Base-by-base conservation (phyloP, 495 filamentous ascomycete species). In the Annulohypoxylon stygium region DNA sequence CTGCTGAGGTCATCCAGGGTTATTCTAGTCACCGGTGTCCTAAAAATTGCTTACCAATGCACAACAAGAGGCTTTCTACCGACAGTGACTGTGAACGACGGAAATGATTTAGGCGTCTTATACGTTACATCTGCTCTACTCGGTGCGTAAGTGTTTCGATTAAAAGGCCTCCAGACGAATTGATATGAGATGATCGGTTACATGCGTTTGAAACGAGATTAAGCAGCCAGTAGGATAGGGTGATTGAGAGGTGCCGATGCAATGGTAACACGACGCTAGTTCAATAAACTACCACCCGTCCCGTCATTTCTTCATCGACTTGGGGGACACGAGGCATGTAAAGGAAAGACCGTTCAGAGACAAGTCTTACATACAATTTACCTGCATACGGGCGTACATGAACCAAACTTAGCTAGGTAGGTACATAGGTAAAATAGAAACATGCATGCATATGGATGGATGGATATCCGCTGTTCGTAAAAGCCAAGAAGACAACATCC, bases 191-290 rank as follows among this genome's bases (percentile, higher is more conserved):
- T 50, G 30, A 20, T 36, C 41, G 43, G 60, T 33, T 64, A 39
- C 47, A 26, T 53, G 47, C 41, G 12, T 58, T 26, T 70, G 60
- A 64, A 47, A 58, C 59, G 47, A 58, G 39, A 69, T 63, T n/a
- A 12, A 23, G 26, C 66, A 62, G 47, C 34, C 26, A 59, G 14
- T 45, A 67, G 23, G 34, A 43, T 6, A 23, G 57, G 2, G 39
- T 23, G 60, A 25, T 23, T 43, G 45, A 23, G 30, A 36, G 41
- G 45, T 37, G 30, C 65, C 37, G 55, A 60, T 18, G 37, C 9
- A 60, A 60, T 23, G 45, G 57, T 68, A 54, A 20, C 47, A 68
- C 65, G 25, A 30, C 65, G 51, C 61, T 68, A 61, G 65, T 34
- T 14, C 9, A 47, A 61, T 45, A 26, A 26, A 26, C 37, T 9